Conservation (phyloP, 2,329 filamentous ascomycete species). For the Polytolypa hystricis region DNA sequence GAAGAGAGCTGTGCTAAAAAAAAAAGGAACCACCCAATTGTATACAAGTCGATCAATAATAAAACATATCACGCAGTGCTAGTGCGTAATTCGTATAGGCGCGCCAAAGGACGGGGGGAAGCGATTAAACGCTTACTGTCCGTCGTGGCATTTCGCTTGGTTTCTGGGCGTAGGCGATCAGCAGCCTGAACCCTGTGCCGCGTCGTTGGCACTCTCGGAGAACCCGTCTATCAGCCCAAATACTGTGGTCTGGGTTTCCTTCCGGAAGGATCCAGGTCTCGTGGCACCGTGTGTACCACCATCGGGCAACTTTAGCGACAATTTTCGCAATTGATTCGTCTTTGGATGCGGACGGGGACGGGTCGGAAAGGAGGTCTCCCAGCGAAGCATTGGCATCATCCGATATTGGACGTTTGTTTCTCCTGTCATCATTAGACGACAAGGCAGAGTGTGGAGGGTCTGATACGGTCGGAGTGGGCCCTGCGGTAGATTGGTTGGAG, state of each 20-base stretch:
- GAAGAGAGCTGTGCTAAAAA: too few species aligned
- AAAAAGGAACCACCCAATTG: too few species aligned
- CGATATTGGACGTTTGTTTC: slow-evolving; percentile 21
- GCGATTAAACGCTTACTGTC: slow-evolving; percentile 33
- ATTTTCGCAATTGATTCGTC: slow-evolving; percentile 86
- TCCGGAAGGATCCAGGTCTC: slow-evolving; percentile 52
- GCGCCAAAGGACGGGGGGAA: too few species aligned
- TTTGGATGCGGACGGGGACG: slow-evolving; percentile 55
- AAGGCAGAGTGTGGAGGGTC: slow-evolving; percentile 10
- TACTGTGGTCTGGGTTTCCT: slow-evolving; percentile 45
- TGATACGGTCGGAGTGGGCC: slow-evolving; percentile 4
- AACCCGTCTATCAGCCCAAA: slow-evolving; percentile 68
- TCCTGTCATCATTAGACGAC: slow-evolving; percentile 7
- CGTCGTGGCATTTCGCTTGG: slow-evolving; percentile 41
- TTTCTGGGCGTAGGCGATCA: slow-evolving; percentile 84
- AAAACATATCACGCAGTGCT: too few species aligned
- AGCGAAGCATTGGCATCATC: slow-evolving; percentile 38
- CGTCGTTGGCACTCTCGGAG: slow-evolving; percentile 77
- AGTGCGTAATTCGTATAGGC: too few species aligned
- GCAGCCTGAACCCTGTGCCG: slow-evolving; percentile 76
- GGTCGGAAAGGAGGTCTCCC: slow-evolving; percentile 62
- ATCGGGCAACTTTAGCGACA: slow-evolving; percentile 80
- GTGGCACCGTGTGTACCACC: slow-evolving; percentile 95
- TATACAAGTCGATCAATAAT: too few species aligned
- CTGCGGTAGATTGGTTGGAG: slow-evolving; percentile 25